Base-by-base conservation (phyloP, 2,329 filamentous ascomycete genomes). In the Ophiobolus disseminans region DNA sequence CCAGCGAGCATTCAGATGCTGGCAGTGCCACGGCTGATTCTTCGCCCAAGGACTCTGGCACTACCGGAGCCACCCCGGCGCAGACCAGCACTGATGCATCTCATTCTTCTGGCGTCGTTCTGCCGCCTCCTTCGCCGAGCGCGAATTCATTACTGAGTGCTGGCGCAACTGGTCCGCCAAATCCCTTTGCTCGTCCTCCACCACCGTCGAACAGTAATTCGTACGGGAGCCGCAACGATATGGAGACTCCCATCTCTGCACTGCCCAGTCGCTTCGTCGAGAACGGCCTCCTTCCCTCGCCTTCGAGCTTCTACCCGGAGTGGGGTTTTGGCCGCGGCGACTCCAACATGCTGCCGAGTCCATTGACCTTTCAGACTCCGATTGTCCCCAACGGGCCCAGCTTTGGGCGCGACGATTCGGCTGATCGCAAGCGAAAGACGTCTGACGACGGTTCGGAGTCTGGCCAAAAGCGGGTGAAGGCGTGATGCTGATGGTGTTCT, bases 51-150 rank as follows among this genome's bases (percentile, higher is more conserved):
- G 80, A 82, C 32, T 80, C 87, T 23, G 82, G 83, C 32, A 84
- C 85, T 30, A 80, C 83, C 14, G 80, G 78, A 5, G 66, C 80
- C 2, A 84, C 86, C 5, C 82, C 84, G 3, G 83, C 85, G 37
- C 81, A 79, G 57, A 74, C 71, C 17, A 76, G 69, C 55, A 73
- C 74, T 0, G 80, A 82, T 40, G 75, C 85, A 36, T 85, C 82
- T 4, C 84, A 87, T 61, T 81, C 83, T 13, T 82, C 83, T 4
- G 84, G 86, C 14, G 86, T 96, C 16, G 90, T 97, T 2, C 80
- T 99, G 5, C 94, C 94, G 14, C 93, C 93, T 6, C 94, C 94
- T 0, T 97, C 94, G 1, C 93, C 94, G 0, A 96, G 91, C 22
- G 89, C 91, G 2, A 89, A 89, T 17, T 86, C 91, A 2, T 80